phyloP scores from a whole-genome alignment of 2,329 filamentous ascomycete species.

The Sporothrix pallida region DNA sequence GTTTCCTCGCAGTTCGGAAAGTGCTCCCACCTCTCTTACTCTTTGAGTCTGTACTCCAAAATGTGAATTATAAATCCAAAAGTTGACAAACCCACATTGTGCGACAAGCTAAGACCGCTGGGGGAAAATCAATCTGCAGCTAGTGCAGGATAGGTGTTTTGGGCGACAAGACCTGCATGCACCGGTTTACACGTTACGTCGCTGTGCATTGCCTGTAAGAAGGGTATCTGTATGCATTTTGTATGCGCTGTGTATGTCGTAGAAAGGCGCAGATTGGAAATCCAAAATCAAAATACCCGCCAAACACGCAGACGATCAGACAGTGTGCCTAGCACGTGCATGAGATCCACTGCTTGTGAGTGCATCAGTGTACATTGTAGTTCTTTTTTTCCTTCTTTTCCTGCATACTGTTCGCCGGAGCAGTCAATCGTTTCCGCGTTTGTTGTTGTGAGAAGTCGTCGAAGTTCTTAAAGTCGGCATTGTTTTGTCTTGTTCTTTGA shows the following conservation, averaged over 20 bases:
- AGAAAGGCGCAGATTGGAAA: not conserved
- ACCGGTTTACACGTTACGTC: not conserved
- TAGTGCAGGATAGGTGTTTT: not conserved
- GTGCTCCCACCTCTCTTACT: too few species aligned
- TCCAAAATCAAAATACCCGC: not conserved
- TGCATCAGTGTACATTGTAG: not conserved
- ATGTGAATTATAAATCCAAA: constrained; percentile 27
- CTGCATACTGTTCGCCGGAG: too few species aligned
- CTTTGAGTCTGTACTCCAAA: not conserved
- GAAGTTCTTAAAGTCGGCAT: too few species aligned
- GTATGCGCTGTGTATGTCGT: too few species aligned
- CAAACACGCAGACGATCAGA: not conserved
- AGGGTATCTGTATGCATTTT: too few species aligned
- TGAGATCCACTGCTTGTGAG: not conserved
- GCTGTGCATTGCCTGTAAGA: not conserved
- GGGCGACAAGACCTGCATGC: not conserved
- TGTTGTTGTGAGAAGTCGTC: too few species aligned
- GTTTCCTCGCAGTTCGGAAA: too few species aligned
- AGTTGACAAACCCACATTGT: constrained; percentile 10
- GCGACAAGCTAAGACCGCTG: constrained; percentile 3
- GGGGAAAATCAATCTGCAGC: constrained; percentile 5
- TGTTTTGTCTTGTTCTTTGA: too few species aligned
- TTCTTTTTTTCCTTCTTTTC: not conserved
- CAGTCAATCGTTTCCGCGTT: too few species aligned
- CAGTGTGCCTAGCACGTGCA: not conserved